Evolutionary conservation across 257 asterid genomes (phyloP), one percentile per base, ranked within the genome.

Genomic region (Gardenia jasminoides): DNA sequence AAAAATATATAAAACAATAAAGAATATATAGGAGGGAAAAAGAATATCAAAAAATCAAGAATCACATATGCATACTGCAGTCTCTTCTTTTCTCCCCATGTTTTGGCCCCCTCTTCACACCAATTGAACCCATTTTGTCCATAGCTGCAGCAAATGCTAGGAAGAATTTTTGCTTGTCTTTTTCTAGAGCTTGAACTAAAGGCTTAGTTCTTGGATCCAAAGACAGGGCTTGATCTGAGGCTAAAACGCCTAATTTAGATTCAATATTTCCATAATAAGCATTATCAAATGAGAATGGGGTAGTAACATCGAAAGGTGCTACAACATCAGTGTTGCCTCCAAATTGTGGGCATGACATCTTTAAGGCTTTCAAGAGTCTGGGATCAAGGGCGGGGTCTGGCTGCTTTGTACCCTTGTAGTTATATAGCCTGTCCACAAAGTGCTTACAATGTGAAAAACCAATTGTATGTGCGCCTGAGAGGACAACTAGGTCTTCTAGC

Each of bases 111-210:
- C 95, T 92, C 87, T 96, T 92, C 39, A 92, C 94, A 47, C 95
- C 97, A 82, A 93, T 91, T n/a, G 89, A 80, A 30, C 98, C 98
- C 99, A 96, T 93, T 83, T 93, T 93, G 13, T 91, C 98, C 96
- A 96, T 93, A 41, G 99, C 96, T 67, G 44, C 70, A 31, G 85
- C 97, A 90, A 96, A 93, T 17, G 85, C 91, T 70, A 86, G 91
- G n/a, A 88, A 89, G 76, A 93, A 93, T 85, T 85, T 86, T 24
- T 81, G 81, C 78, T 90, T 93, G 76, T 96, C 97, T 88, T 86
- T 89, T 0, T 97, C 97, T 84, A 96, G 26, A 28, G 82, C 86
- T 82, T 91, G 93, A 46, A 92, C 97, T 87, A 91, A 84, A 74
- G 79, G 86, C 87, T 80, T 91, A 3, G 98, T 93, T 70, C 99